Percentiles rank a stretch among this genome's conserved stretches.
Evolutionary conservation across 73 alveolate genomes (phyloP).

Genomic region (Paramecium sonneborni): DNA sequence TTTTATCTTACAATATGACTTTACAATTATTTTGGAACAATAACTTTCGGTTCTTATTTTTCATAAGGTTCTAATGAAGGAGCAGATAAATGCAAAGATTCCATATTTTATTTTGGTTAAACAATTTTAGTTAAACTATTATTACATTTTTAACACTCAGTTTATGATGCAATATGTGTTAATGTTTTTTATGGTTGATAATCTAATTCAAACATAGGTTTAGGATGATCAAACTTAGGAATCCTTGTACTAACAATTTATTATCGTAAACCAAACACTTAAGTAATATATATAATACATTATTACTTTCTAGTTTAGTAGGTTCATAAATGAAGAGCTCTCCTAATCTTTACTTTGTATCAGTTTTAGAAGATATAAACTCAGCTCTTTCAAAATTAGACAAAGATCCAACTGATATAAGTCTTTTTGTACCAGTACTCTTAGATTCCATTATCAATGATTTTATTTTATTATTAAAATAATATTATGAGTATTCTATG

Average conservation of each 20-base stretch:
- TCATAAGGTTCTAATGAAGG: not conserved
- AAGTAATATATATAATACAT: not conserved
- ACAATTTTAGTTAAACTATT: not conserved
- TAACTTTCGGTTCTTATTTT: not conserved
- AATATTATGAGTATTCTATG: not conserved
- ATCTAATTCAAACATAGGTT: conserved; percentile 32
- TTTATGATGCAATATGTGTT: not conserved
- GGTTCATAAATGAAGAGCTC: conserved; percentile 43
- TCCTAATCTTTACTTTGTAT: conserved; percentile 34
- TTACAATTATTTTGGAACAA: not conserved
- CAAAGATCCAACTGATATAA: not conserved
- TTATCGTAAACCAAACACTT: conserved; percentile 39
- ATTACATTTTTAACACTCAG: conserved; percentile 41
- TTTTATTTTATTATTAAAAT: not conserved
- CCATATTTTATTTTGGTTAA: not conserved
- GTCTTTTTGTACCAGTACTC: not conserved
- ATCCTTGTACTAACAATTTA: not conserved
- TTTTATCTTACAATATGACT: not conserved
- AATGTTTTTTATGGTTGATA: not conserved
- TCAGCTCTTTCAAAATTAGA: conserved; percentile 44
- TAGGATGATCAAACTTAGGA: conserved; percentile 13
- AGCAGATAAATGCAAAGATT: not conserved
- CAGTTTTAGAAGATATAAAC: conserved; percentile 43
- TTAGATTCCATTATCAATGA: not conserved
- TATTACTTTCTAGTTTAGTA: conserved; percentile 43